Conservation (phyloP, 2,329 filamentous ascomycete genomes). For the Penicillium rolfsii region DNA sequence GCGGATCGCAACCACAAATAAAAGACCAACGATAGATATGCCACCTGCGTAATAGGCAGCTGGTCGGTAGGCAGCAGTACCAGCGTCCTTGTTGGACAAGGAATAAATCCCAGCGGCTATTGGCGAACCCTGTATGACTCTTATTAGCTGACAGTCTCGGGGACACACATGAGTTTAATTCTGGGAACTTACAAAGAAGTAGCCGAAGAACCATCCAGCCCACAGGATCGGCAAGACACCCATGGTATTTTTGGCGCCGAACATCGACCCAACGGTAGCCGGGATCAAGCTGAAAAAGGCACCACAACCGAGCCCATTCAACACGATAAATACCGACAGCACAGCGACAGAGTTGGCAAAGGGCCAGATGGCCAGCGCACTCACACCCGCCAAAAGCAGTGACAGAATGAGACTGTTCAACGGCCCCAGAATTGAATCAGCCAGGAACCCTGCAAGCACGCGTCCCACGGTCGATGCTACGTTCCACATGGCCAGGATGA, state of each 20-base stretch:
- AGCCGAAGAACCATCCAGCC: constrained; percentile 18
- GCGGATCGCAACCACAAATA: constrained; percentile 11
- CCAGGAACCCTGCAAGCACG: constrained; percentile 9
- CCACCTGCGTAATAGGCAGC: constrained; percentile 15
- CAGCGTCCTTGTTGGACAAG: constrained; percentile 11
- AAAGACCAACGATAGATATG: constrained; percentile 13
- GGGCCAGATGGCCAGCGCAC: constrained; percentile 14
- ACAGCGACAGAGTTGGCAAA: constrained; percentile 15
- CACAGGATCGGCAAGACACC: constrained; percentile 14
- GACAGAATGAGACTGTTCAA: constrained; percentile 14
- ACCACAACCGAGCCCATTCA: constrained; percentile 15
- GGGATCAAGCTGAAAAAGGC: constrained; percentile 17
- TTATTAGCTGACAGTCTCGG: background rate
- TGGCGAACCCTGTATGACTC: constrained; percentile 8
- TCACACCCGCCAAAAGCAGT: constrained; percentile 11
- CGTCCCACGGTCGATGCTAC: constrained; percentile 14
- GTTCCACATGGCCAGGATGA: constrained; percentile 17
- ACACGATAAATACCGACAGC: constrained; percentile 12
- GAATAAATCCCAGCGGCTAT: constrained; percentile 15
- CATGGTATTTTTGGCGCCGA: constrained; percentile 14
- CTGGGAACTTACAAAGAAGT: constrained; percentile 12
- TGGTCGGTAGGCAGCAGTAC: constrained; percentile 13
- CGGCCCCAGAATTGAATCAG: constrained; percentile 8
- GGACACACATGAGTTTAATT: background rate
- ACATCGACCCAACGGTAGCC: constrained; percentile 15